Evolutionary conservation across 2,329 filamentous ascomycete genomes (phyloP).

Genomic region (Cytospora chrysosperma): DNA sequence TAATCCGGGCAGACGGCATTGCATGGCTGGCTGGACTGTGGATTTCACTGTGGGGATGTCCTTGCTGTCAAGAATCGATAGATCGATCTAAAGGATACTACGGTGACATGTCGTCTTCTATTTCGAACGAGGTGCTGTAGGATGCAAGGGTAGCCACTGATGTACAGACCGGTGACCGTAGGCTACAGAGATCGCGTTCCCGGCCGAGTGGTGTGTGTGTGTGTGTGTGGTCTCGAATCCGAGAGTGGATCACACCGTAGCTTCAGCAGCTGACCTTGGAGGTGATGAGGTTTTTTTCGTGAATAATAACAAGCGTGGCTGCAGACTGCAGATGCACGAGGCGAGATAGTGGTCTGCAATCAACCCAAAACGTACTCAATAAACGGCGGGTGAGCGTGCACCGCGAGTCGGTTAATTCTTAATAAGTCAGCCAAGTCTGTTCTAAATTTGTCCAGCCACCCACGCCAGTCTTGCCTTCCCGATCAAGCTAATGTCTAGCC

Average conservation of each 20-base stretch:
- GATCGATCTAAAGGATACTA: background rate
- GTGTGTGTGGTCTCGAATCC: background rate
- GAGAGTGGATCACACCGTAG: background rate
- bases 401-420: too few species aligned
- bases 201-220: background rate
- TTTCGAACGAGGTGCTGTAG: background rate
- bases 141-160: background rate
- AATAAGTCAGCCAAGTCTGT: too few species aligned
- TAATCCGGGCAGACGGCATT: too few species aligned
- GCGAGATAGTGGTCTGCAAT: background rate
- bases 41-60: too few species aligned
- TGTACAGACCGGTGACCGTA: background rate
- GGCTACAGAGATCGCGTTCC: background rate
- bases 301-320: background rate
- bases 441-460: background rate
- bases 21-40: too few species aligned
- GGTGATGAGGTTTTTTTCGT: too few species aligned
- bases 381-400: background rate
- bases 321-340: background rate
- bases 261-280: background rate
- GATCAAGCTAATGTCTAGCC: background rate
- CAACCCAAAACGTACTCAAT: background rate
- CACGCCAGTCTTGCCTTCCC: constrained; percentile 2
- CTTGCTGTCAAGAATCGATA: background rate
- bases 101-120: background rate